Evolutionary conservation across 345 rosid genomes (phyloP), one percentile per base, ranked within the genome.

Genomic region (Carallia pectinifolia): DNA sequence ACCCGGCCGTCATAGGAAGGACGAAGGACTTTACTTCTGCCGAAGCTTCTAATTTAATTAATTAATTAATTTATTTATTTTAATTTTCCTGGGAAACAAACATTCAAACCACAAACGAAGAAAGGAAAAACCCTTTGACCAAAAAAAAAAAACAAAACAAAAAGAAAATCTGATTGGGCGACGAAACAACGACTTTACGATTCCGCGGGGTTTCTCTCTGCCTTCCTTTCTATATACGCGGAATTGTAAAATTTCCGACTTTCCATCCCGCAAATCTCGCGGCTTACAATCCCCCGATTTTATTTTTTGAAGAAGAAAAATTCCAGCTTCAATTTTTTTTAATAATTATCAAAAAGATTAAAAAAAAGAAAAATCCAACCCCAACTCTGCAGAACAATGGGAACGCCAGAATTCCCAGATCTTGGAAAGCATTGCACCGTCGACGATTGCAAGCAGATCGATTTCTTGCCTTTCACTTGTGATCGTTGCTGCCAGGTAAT

Each of bases 341-440:
- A 67, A 37, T 37, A 29, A 70, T 12, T 16, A 44, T 3, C 12
- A 4, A 40, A 9, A 40, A 2, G 10, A 6, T 1, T 1, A 40
- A 6, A 7, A 6, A 40, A 4, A 44, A 4, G 13, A 1, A 47
- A 50, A 39, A 61, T 31, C 16, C 9, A 6, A 63, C 12, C 37
- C 36, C 54, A 68, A 55, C 30, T 1, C 30, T 1, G 3, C 50
- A 44, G 16, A 44, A 44, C 29, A 67, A 91, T 94, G 98, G 98
- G 98, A 30, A 94, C 98, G n/a, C 98, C 97, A 1, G 88, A 87
- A 79, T 94, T 94, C 71, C 98, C 98, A 67, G 88, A 91, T 88
- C 96, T 94, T 16, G 97, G 98, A 55, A 88, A 85, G 81, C 98
- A 94, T 74, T 94, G 98, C 85, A 78, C 81, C 75, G 85, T 88